Conservation (phyloP, 768 basidiomycete genomes). For the Rhodotorula graminis region DNA sequence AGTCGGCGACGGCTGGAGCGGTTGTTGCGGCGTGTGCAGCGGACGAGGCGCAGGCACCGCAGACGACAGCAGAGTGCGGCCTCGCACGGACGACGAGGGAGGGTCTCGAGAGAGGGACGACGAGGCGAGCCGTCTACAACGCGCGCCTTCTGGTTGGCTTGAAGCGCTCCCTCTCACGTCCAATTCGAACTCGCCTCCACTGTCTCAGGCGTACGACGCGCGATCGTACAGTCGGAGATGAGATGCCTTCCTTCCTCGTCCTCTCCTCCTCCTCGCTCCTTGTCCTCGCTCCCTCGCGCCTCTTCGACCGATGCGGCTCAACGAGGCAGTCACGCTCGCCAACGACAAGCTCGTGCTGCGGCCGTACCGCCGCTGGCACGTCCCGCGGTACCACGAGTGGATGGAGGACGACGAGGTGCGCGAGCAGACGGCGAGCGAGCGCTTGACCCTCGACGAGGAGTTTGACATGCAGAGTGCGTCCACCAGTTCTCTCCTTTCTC, state of each 20-base stretch:
- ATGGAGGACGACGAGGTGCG: conserved; percentile 72
- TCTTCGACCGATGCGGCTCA: conserved; percentile 57
- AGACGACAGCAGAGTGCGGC: no score
- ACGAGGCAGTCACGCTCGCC: conserved; percentile 62
- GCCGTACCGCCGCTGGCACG: conserved; percentile 66
- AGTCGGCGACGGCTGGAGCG: no score
- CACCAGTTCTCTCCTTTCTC: neutral
- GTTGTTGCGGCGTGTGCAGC: no score
- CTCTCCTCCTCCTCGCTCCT: neutral
- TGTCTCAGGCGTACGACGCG: no score
- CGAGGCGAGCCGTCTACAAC: no score
- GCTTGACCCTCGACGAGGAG: conserved; percentile 71
- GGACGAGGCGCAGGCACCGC: no score
- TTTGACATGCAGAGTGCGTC: conserved; percentile 78
- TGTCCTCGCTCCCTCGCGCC: neutral
- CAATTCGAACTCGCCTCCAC: no score
- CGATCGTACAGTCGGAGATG: no score
- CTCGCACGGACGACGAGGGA: no score
- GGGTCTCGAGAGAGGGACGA: no score
- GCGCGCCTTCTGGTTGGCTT: no score
- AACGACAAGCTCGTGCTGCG: conserved; percentile 69
- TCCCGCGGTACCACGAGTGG: conserved; percentile 80
- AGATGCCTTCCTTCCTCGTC: neutral
- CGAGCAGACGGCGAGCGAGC: conserved; percentile 76
- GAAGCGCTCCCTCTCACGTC: no score